Evolutionary conservation across 2,329 filamentous ascomycete genomes (phyloP), one percentile per base, ranked within the genome.

Genomic region (Fusarium hostae): DNA sequence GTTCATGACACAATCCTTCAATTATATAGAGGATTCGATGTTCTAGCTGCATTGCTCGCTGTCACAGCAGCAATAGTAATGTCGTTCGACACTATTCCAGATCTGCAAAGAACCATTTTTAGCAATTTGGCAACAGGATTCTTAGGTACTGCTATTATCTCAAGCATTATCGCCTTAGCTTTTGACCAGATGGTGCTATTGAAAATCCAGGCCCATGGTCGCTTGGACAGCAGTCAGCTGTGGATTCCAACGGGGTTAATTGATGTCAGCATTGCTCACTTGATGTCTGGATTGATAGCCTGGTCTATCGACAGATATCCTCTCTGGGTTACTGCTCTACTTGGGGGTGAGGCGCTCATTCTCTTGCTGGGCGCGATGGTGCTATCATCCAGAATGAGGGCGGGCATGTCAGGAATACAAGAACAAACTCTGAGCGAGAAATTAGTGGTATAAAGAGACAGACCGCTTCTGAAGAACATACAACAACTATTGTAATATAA

Each of bases 251-350:
- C 28, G 3, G 24, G 9, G 18, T 22, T 59, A 7, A 35, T 59
- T 28, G 37, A 59, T 50, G 18, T 35, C 12, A 59, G 57, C 10
- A 59, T 59, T 51, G 16, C 11, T 9, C 3, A 51, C 15, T 3
- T 59, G 15, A 20, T 59, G 9, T 26, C 16, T 26, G 45, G 45
- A 26, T 24, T 59, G 15, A 24, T 59, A 50, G 37, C 45, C 5
- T 51, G 37, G 57, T 43, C 45, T n/a, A 28, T 51, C 9, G 37
- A 59, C 28, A 59, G 57, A 39, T 59, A 59, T 22, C 18, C 57
- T n/a, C 15, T 30, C 15, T 59, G 45, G 57, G 28, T 59, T 22
- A 51, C 26, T 28, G n/a, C 18, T 18, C n/a, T 50, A 9, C 34
- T 59, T 51, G 28, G 44, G n/a, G 13, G n/a, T 24, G 37, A 59